Base-by-base conservation (phyloP, 2,329 filamentous ascomycete species). In the Penicillium sp. region DNA sequence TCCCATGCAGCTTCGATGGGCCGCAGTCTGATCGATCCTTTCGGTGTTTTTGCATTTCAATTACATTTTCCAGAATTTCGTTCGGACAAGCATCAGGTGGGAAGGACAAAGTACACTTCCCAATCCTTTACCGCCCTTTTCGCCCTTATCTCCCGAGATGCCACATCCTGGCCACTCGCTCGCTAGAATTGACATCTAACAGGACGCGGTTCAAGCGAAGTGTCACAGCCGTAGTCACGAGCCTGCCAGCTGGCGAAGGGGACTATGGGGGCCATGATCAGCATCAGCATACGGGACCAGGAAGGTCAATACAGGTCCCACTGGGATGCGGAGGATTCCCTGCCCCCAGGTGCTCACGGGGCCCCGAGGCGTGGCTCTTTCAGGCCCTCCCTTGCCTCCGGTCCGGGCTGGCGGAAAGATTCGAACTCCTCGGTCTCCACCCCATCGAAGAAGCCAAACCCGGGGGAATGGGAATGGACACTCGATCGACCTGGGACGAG, bases 211-310 rank as follows among this genome's bases (percentile, higher is more conserved):
- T 40, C 24, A 49, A 47, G 18, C 25, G 11, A 13, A 56, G 56
- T 58, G 58, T 63, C 60, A 63, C 60, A 61, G 54, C 40, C 51
- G 48, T 42, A 52, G 57, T 63, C 61, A 63, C 59, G 59, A 56
- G 61, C 46, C 45, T 58, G 60, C 58, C 57, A 62, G 52, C 52
- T 63, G 60, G 58, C 57, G 46, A 52, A 41, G 39, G 22, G 22
- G 6, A 2, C n/a, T n/a, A 16, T 41, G 25, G 18, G 27, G n/a
- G 27, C 5, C 27, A 44, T 14, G 28, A 46, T 53, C 41, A 46
- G 51, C n/a, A 46, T 53, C 41, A 46, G 20, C 48, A 46, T 35
- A 20, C 11, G 31, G 27, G 30, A 51, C 45, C 14, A 47, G 30
- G 20, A 51, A 51, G 42, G 33, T 27, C 38, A 28, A 28, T 28